Base-by-base conservation (phyloP, 805 yeast genomes). In the Wickerhamomyces kurtzmanii region DNA sequence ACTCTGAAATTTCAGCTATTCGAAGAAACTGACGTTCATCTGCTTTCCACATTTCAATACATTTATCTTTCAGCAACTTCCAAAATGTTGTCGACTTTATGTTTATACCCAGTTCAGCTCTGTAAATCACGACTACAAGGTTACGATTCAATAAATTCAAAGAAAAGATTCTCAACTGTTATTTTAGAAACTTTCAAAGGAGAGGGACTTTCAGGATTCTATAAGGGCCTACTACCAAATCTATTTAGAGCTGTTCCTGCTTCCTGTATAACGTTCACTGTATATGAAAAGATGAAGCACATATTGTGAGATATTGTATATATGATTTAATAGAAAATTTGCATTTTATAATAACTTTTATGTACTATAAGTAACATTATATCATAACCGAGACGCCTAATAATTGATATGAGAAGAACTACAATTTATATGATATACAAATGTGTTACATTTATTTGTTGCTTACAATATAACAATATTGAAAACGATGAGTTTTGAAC, bases 201-300 rank as follows among this genome's bases (percentile, higher is more conserved):
- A 2, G 81, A 75, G 31, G 89, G 91, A 0, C 8, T 70, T 4
- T 36, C 43, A 9, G 95, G 86, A 0, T 79, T 87, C 35, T 91
- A 91, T 50, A 77, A 80, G 39, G 98, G 98, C 0, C 52, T 91
- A 12, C 55, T 72, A 2, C 79, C 94, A 2, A 87, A 86, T 38
- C 47, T 89, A 12, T 33, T 82, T 2, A 61, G 97, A 26, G 95
- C 89, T 1, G 65, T 91, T 5, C 98, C 98, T 0, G 86, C 96
- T 2, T 87, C 96, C 4, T 82, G 95, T 46, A 69, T 87, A 9
- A 91, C 97, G 0, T 85, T 91, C 48, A 62, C 80, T 5, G 81
- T 81, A 5, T 91, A 91, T 45, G 98, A 91, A 47, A 61, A 67
- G 22, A 58, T 71, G 37, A 65, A 57, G 28, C n/a, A n/a, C n/a